Percentiles rank a stretch among this genome's conserved stretches.
Conservation (phyloP, 2,329 filamentous ascomycete genomes). For the Penicillium expansum region DNA sequence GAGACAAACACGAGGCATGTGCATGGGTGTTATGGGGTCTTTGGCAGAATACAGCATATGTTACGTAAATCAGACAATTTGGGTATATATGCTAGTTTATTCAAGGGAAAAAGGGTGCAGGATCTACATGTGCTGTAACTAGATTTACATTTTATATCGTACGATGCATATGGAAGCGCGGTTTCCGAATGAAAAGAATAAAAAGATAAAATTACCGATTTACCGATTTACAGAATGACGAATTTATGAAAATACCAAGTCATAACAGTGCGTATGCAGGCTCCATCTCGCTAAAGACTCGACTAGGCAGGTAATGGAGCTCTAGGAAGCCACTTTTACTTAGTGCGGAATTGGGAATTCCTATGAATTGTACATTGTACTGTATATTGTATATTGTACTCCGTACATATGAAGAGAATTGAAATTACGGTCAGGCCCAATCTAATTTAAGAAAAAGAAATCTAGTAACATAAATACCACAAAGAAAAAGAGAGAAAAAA, state of each 20-base stretch:
- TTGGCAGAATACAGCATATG: not conserved
- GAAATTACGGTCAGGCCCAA: not conserved
- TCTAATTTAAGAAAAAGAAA: not conserved
- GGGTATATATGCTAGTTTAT: no score
- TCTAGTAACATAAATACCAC: not conserved
- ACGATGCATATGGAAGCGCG: not conserved
- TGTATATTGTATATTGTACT: not conserved
- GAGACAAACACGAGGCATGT: not conserved
- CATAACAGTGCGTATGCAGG: conserved; percentile 1
- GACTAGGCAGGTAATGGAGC: conserved; percentile 6
- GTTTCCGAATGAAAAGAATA: not conserved
- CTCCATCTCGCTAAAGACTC: conserved; percentile 5
- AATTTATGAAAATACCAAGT: not conserved
- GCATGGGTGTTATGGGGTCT: not conserved
- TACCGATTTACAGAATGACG: not conserved
- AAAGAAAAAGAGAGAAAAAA: not conserved
- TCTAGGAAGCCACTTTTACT: not conserved
- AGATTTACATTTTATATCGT: not conserved
- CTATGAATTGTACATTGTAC: not conserved
- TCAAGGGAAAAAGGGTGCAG: not conserved
- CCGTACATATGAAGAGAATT: not conserved
- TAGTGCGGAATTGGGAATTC: not conserved
- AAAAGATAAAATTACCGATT: not conserved
- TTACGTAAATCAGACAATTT: no score
- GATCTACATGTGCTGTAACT: not conserved